Conservation (phyloP, 2,329 filamentous ascomycete genomes). For the Aureobasidium sp. region DNA sequence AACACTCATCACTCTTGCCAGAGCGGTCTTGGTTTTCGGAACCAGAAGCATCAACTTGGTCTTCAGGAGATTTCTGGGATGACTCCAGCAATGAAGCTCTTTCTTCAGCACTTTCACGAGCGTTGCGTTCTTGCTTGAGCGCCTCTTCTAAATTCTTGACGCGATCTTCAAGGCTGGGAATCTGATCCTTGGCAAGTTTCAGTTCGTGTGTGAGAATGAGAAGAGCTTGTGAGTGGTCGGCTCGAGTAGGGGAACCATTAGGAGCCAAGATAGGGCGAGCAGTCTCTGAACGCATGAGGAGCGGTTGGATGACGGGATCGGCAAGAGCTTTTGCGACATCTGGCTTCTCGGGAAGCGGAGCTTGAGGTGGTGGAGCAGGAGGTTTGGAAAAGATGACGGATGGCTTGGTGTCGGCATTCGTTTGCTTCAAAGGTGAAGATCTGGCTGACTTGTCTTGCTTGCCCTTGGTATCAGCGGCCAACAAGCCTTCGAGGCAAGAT, state of each 20-base stretch:
- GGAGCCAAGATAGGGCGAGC: slow-evolving; percentile 56
- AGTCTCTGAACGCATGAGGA: slow-evolving; percentile 68
- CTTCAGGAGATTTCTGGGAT: slow-evolving; percentile 17
- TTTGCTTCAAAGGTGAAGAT: slow-evolving; percentile 46
- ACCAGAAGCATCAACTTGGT: slow-evolving; percentile 19
- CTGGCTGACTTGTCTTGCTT: slow-evolving; percentile 40
- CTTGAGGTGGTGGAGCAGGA: slow-evolving; percentile 85
- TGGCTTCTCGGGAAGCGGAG: slow-evolving; percentile 88
- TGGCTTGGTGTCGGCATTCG: slow-evolving; percentile 66
- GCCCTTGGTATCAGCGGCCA: slow-evolving; percentile 59
- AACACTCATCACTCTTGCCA: background rate
- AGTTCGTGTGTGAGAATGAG: slow-evolving; percentile 78
- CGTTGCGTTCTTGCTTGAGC: slow-evolving; percentile 70
- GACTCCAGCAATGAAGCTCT: slow-evolving; percentile 63
- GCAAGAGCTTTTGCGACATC: slow-evolving; percentile 52
- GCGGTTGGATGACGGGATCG: slow-evolving; percentile 45
- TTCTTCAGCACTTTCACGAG: slow-evolving; percentile 78
- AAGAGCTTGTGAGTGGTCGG: slow-evolving; percentile 63
- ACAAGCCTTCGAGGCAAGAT: slow-evolving; percentile 69
- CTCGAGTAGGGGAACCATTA: slow-evolving; percentile 53
- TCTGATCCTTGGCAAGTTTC: slow-evolving; percentile 74
- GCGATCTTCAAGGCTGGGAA: slow-evolving; percentile 72
- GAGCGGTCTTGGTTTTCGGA: slow-evolving; percentile 28
- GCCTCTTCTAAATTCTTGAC: slow-evolving; percentile 76
- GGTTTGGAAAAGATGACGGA: slow-evolving; percentile 66